Evolutionary conservation across 2,329 filamentous ascomycete genomes (phyloP), one percentile per base, ranked within the genome.

Genomic region (Fusarium acutatum): DNA sequence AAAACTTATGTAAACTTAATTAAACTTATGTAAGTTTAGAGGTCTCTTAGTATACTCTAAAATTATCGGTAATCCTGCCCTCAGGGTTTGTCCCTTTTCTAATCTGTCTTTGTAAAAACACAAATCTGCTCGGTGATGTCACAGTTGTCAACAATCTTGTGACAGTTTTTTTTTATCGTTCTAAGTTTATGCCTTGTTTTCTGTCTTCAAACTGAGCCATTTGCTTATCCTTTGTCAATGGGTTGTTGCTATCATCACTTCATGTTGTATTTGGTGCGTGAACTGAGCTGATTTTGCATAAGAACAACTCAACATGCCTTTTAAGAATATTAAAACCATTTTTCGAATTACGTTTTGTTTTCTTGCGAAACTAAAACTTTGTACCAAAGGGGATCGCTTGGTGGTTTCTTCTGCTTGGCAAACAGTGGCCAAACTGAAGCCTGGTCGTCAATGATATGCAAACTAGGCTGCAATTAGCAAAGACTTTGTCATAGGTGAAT

Each of bases 121-220:
- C 2, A 38, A n/a, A 28, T n/a, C 11, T 7, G 6, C 10, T 17
- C 24, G 2, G 18, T 4, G 14, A 17, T 18, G 2, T 28, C 3
- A 22, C 3, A 22, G 2, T 12, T 22, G 2, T 0, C 1, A 13
- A 12, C 14, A 53, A 22, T 26, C 10, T 3, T 17, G 5, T 3
- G 14, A 3, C 1, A n/a, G n/a, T 53, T 1, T 1, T 1, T 22
- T 14, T 12, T 7, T 3, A 9, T 28, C 3, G 2, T 7, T 18
- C 5, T 8, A 3, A n/a, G 13, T 5, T 13, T 7, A 0, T 12
- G 14, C 6, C 3, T 53, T 28, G 14, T 5, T 17, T 38, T 6
- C 2, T n/a, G 20, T 9, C 18, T 38, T 18, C 18, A 11, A 35
- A 8, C n/a, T 8, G 4, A 5, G n/a, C 17, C 3, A 8, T 15